Evolutionary conservation across 1,139 yeast genomes (phyloP), one percentile per base, ranked within the genome.

Genomic region (Hemisphaericaspora xylofermentans): DNA sequence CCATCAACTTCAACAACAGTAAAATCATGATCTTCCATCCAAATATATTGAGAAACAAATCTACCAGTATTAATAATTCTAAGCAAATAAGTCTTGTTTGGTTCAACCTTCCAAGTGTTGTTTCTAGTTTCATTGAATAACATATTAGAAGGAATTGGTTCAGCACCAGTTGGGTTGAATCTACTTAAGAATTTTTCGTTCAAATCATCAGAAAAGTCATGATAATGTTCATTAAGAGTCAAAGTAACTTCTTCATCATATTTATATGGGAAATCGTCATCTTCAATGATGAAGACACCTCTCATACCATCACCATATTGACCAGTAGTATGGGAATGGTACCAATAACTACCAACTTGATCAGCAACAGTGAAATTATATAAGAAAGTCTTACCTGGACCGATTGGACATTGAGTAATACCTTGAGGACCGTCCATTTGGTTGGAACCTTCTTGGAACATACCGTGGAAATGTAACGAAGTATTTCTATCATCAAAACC

Each of bases 81-180:
- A 35, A 84, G 57, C 42, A 82, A 65, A 56, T 84, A 84, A 1
- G 86, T 83, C 47, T 74, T 81, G 38, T 76, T 75, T 16, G 84
- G 80, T 44, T 78, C 71, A 42, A 85, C 84, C 18, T 60, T 42
- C 63, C 87, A 68, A 2, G 85, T 72, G 15, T 64, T 71, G 51
- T 81, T 80, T 42, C 76, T 72, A 10, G 85, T 71, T 48, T 84
- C 85, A 56, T 84, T 84, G 56, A 84, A 74, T 41, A 84, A 64
- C 29, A 79, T 54, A 53, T 78, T 81, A 47, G 80, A 80, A 6
- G 93, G 93, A 43, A 84, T 75, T 29, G 93, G 93, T 58, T 85
- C 94, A 30, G 87, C 88, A 42, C 94, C 94, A 1, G 91, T 84
- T 25, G 94, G 94, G 51, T 85, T 85, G 56, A 75, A 84, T 48